Conservation (phyloP, 345 rosid genomes). For the Draba incana region DNA sequence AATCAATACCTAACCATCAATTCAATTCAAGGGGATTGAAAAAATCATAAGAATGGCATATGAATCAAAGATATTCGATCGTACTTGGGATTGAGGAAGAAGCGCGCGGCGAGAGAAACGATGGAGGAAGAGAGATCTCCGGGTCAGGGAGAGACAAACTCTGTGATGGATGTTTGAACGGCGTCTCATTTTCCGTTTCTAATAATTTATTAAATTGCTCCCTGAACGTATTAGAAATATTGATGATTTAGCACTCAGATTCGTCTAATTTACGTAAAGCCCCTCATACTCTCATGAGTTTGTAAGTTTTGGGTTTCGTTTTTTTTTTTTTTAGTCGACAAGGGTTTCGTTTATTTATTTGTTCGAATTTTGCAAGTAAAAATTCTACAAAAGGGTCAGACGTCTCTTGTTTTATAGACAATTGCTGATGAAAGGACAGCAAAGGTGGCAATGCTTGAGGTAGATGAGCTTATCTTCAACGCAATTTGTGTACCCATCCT, state of each 20-base stretch:
- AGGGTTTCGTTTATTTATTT: too few species aligned
- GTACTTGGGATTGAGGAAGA: constrained; percentile 25
- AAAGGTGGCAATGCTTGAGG: constrained; percentile 89
- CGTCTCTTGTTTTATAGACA: constrained; percentile 49
- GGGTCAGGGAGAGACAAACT: constrained; percentile 9
- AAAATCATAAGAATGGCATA: constrained; percentile 11
- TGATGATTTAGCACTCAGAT: neutral
- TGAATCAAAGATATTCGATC: neutral
- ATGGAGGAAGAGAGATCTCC: constrained; percentile 34
- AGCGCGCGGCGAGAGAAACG: constrained; percentile 26
- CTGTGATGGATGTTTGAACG: constrained; percentile 29
- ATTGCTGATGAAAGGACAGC: constrained; percentile 90
- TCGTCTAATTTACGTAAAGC: neutral
- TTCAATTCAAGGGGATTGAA: neutral
- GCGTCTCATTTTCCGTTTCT: constrained; percentile 38
- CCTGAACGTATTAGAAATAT: neutral
- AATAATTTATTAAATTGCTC: neutral
- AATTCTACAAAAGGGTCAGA: too few species aligned
- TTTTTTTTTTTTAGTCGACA: too few species aligned
- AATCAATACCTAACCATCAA: constrained; percentile 6
- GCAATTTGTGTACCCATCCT: constrained; percentile 7
- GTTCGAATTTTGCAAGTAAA: too few species aligned
- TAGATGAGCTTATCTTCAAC: constrained; percentile 36
- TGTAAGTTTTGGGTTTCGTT: neutral
- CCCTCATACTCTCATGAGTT: neutral